phyloP scores from a whole-genome alignment of 371 early-diverging fungal genomes.

The Mucor sp. region DNA sequence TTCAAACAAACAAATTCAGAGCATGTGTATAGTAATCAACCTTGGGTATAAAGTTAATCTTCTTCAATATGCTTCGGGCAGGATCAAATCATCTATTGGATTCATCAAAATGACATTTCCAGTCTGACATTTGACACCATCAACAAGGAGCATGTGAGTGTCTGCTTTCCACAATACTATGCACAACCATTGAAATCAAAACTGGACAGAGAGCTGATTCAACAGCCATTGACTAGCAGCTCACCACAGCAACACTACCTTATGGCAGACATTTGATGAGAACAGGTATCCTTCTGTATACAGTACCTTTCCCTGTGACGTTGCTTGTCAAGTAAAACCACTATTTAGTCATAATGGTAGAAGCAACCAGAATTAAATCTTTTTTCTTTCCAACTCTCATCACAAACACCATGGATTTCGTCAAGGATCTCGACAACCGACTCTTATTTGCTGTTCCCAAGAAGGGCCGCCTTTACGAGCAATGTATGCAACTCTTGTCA shows the following conservation, averaged over 20 bases:
- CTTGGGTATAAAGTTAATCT: not conserved
- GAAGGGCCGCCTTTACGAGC: conserved; percentile 96
- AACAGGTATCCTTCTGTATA: not conserved
- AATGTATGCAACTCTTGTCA: conserved; percentile 79
- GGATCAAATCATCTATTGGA: no score
- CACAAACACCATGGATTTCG: conserved; percentile 56
- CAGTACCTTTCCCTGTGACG: not conserved
- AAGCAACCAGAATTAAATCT: not conserved
- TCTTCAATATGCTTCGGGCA: no score
- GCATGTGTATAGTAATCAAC: not conserved
- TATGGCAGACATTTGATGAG: not conserved
- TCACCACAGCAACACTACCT: not conserved
- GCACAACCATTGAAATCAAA: no score
- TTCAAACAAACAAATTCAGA: not conserved
- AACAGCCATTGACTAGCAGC: not conserved
- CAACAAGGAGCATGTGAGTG: no score
- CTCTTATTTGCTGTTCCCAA: conserved; percentile 96
- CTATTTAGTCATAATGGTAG: not conserved
- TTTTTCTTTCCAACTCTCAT: not conserved
- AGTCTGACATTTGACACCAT: no score
- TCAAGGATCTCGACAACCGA: conserved; percentile 72
- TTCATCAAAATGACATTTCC: no score
- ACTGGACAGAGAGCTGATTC: not conserved
- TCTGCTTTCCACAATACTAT: no score
- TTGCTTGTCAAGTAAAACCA: not conserved